phyloP scores from a whole-genome alignment of 805 yeast genomes.

The Nakazawaea wyomingensis region DNA sequence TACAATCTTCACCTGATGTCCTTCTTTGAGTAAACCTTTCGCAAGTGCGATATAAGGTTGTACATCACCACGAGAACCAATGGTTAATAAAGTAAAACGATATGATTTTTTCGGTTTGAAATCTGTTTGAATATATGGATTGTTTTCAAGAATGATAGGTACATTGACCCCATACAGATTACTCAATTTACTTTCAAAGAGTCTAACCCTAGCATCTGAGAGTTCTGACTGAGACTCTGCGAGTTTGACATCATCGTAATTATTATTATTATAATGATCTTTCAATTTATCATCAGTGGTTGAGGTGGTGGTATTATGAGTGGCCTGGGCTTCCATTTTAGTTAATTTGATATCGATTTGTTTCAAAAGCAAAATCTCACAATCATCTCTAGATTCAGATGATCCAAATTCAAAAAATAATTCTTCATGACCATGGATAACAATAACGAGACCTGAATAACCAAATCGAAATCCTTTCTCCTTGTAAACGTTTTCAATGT shows the following conservation, averaged over 20 bases:
- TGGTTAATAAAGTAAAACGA: slow-evolving; percentile 69
- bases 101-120: slow-evolving; percentile 50
- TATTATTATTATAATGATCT: no score
- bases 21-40: slow-evolving; percentile 70
- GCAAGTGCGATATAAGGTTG: slow-evolving; percentile 95
- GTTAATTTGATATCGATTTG: slow-evolving; percentile 34
- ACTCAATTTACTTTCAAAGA: slow-evolving; percentile 63
- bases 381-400: slow-evolving; percentile 63
- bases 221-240: slow-evolving; percentile 26
- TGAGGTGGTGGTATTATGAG: no score
- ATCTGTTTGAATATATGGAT: slow-evolving; percentile 47
- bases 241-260: slow-evolving; percentile 25
- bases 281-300: no score
- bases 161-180: slow-evolving; percentile 57
- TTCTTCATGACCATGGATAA: slow-evolving; percentile 72
- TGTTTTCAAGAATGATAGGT: slow-evolving; percentile 65
- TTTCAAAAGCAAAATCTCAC: slow-evolving; percentile 47
- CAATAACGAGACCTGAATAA: slow-evolving; percentile 65
- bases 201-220: slow-evolving; percentile 55
- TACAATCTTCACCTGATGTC: slow-evolving; percentile 79
- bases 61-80: slow-evolving; percentile 95
- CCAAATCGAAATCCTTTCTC: slow-evolving; percentile 68
- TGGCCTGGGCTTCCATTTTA: not conserved
- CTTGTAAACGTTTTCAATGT: slow-evolving; percentile 62
- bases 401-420: slow-evolving; percentile 73